Conservation (phyloP, 2,329 filamentous ascomycete species). For the Huntiella savannae region DNA sequence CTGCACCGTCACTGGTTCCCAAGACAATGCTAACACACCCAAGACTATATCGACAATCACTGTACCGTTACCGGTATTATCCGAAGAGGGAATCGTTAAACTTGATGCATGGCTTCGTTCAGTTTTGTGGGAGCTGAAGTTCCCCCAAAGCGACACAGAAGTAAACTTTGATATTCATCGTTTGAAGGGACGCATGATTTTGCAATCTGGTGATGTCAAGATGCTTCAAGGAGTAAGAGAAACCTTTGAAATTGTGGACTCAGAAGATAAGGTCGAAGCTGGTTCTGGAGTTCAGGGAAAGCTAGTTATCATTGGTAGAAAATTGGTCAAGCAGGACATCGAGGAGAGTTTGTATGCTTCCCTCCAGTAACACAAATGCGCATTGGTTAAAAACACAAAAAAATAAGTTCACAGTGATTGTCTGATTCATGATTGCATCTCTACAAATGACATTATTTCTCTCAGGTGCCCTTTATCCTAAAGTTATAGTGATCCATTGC, state of each 20-base stretch:
- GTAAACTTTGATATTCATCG: slow-evolving; percentile 62
- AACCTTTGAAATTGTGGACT: slow-evolving; percentile 77
- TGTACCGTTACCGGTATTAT: slow-evolving; percentile 44
- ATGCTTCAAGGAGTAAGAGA: slow-evolving; percentile 85
- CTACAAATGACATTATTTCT: too few species aligned
- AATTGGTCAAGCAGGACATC: slow-evolving; percentile 33
- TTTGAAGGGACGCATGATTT: slow-evolving; percentile 58
- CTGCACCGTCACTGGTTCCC: not conserved
- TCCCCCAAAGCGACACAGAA: slow-evolving; percentile 28
- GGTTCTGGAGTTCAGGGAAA: slow-evolving; percentile 27
- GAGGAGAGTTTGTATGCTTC: slow-evolving; percentile 22
- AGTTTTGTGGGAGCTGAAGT: slow-evolving; percentile 60
- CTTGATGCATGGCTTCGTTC: slow-evolving; percentile 70
- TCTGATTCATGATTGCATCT: too few species aligned
- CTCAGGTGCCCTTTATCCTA: too few species aligned
- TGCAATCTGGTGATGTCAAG: slow-evolving; percentile 45
- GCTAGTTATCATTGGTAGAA: slow-evolving; percentile 43
- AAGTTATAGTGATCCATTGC: too few species aligned
- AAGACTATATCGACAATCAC: slow-evolving; percentile 73
- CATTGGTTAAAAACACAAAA: too few species aligned
- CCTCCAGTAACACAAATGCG: not conserved
- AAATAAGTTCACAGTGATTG: too few species aligned
- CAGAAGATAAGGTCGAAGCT: slow-evolving; percentile 17
- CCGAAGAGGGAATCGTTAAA: slow-evolving; percentile 33
- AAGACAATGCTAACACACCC: slow-evolving; percentile 12